These are phyloP conservation scores for Aspergillus sclerotioniger DNA, from an alignment of 495 filamentous ascomycete genomes.

Conservation along the genomic window DNA sequence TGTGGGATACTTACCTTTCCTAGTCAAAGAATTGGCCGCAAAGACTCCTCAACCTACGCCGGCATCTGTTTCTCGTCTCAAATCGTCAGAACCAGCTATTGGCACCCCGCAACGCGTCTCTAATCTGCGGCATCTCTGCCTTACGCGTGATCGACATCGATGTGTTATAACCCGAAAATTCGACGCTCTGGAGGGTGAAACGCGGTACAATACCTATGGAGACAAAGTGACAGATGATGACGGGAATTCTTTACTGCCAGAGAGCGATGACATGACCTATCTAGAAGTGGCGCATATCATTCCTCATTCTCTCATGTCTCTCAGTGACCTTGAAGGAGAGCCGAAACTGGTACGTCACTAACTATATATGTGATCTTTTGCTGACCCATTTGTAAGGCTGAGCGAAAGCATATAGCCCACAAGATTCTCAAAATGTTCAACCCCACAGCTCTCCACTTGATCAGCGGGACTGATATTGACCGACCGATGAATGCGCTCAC, in stretches of 20 bases:
- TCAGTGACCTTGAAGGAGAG: neutral
- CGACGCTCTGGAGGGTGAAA: conserved; percentile 3
- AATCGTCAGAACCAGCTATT: neutral
- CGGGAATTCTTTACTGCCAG: conserved; percentile 7
- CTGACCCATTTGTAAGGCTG: neutral
- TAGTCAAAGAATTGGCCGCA: conserved; percentile 4
- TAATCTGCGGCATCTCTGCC: neutral
- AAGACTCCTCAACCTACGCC: conserved; percentile 15
- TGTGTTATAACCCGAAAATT: conserved; percentile 15
- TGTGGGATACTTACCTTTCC: neutral
- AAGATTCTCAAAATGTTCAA: conserved; percentile 12
- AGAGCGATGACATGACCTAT: neutral
- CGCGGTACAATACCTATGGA: conserved; percentile 1
- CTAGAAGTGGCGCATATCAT: conserved; percentile 19
- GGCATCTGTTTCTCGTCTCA: conserved; percentile 4
- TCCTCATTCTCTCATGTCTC: conserved; percentile 13
- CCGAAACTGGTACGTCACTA: conserved; percentile 7
- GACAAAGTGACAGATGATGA: conserved; percentile 10
- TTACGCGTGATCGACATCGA: conserved; percentile 12
- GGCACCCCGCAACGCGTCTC: conserved; percentile 13
- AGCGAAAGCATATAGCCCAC: conserved; percentile 6
- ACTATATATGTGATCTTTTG: neutral
- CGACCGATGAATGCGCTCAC: conserved; percentile 13
- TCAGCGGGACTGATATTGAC: conserved; percentile 7
- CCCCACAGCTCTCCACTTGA: neutral